Conservation (phyloP, 768 basidiomycete species). For the Daedaleopsis sinensis region DNA sequence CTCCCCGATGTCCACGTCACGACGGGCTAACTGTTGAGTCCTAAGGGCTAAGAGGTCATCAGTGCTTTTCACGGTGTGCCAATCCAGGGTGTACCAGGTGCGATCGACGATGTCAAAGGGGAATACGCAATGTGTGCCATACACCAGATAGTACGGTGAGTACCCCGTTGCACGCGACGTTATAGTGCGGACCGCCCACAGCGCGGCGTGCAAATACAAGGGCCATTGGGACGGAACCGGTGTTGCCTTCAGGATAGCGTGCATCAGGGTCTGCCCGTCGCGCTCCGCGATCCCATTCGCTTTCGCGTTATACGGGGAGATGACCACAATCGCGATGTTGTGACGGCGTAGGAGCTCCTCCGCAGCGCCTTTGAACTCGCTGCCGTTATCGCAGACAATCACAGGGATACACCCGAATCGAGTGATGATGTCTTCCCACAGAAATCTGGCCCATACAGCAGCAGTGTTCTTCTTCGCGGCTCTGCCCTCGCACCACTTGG, state of each 20-base stretch:
- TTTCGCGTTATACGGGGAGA: slow-evolving; percentile 32
- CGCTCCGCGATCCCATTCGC: slow-evolving; percentile 37
- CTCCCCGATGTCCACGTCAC: no score
- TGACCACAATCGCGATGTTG: slow-evolving; percentile 31
- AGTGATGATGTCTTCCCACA: neutral
- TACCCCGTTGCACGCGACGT: slow-evolving; percentile 33
- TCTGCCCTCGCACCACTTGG: neutral
- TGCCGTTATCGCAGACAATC: slow-evolving; percentile 33
- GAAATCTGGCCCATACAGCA: neutral
- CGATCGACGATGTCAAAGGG: slow-evolving; percentile 33
- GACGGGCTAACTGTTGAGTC: neutral
- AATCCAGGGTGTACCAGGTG: slow-evolving; percentile 33
- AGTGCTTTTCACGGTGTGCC: slow-evolving; percentile 25
- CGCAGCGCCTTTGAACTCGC: slow-evolving; percentile 34
- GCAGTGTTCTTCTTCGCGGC: neutral
- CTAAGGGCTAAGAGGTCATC: slow-evolving; percentile 32
- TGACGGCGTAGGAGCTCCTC: slow-evolving; percentile 28
- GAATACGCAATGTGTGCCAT: slow-evolving; percentile 35
- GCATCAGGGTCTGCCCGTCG: slow-evolving; percentile 28
- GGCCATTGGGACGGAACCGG: slow-evolving; percentile 32
- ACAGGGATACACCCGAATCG: slow-evolving; percentile 24
- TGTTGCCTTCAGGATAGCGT: slow-evolving; percentile 25
- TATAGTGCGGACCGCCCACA: slow-evolving; percentile 33
- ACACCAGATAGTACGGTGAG: slow-evolving; percentile 35
- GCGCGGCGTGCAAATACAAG: slow-evolving; percentile 23